Evolutionary conservation across 331 rosid species (phyloP), one percentile per base, ranked within the genome.

Genomic region (Spiraea crenata): DNA sequence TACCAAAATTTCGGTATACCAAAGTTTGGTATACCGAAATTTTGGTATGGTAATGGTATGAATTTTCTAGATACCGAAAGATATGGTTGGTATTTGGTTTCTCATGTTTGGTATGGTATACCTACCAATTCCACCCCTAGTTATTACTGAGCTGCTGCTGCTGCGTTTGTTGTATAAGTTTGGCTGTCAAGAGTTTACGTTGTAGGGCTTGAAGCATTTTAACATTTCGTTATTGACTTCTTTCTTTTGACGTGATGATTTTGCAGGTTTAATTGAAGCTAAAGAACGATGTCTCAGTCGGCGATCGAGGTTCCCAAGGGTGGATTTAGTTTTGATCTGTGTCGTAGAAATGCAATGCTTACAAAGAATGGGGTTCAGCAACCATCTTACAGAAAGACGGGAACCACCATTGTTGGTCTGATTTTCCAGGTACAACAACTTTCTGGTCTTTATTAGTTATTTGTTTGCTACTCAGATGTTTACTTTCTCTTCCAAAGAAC

Each of bases 351-450:
- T 15, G 95, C 72, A 2, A 91, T 95, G 99, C 96, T 95, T 66
- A 69, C 81, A 9, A 78, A 87, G 75, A 87, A 91, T 51, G 99
- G 93, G 40, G 83, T 86, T 64, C 80, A 78, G 44, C 74, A 77
- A 7, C 89, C 89, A 0, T 71, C 97, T 35, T 95, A 77, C 69
- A 78, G 88, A 6, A 95, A 95, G 89, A 95, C 97, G 0, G 99
- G 99, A 13, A 93, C 97, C 5, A 93, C 99, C 31, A 93, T 93
- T 40, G 99, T 92, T 25, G 98, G 98, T 79, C 81, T 92, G 54
- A 78, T 92, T 78, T 92, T 86, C 42, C 71, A 86, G 96, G 99
- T 93, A 67, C 47, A 12, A 13, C 17, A 57, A 19, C 1, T 42
- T 77, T 71, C 15, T 4, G 50, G 9, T 50, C 17, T 1, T 3